phyloP scores from a whole-genome alignment of 768 basidiomycete species.

The Amanita subjunquillea region DNA sequence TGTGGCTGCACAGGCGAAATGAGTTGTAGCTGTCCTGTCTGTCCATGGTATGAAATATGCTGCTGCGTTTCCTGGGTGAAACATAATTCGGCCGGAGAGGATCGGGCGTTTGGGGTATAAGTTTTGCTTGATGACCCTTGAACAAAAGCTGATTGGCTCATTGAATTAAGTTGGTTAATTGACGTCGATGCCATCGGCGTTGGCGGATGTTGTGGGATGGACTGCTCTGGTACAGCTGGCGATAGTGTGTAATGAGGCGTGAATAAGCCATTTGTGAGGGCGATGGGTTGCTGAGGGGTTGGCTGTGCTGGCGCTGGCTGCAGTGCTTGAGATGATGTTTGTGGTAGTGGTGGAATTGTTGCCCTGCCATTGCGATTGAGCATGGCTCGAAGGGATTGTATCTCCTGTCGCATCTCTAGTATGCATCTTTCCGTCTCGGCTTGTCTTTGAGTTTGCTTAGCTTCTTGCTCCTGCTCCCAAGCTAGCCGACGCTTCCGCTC shows the following conservation, averaged over 20 bases:
- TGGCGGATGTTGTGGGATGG: conserved; percentile 14
- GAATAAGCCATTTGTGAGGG: conserved; percentile 10
- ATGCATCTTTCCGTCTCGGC: conserved; percentile 51
- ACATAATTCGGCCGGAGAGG: conserved; percentile 2
- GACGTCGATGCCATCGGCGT: conserved; percentile 28
- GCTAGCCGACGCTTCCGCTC: conserved; percentile 47
- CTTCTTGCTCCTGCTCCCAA: conserved; percentile 69
- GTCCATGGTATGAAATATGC: background rate
- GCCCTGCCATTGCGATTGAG: background rate
- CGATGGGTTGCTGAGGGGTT: conserved; percentile 7
- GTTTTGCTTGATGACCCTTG: conserved; percentile 27
- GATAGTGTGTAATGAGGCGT: conserved; percentile 22
- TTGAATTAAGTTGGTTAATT: conserved; percentile 16
- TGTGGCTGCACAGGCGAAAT: background rate
- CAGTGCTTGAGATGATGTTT: conserved; percentile 4
- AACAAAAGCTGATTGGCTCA: conserved; percentile 20
- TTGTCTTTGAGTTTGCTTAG: conserved; percentile 40
- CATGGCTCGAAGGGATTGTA: conserved; percentile 11
- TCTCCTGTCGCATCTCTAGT: conserved; percentile 16
- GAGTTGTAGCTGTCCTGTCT: background rate
- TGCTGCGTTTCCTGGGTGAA: background rate
- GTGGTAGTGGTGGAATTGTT: background rate
- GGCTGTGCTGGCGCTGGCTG: background rate
- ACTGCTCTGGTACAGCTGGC: conserved; percentile 19
- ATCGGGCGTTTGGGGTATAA: conserved; percentile 10